A percentile compares a stretch with the other conserved stretches of the same genome.
These are phyloP conservation scores for Begonia masoniana DNA, from an alignment of 306 rosid species.

Conservation along the genomic window DNA sequence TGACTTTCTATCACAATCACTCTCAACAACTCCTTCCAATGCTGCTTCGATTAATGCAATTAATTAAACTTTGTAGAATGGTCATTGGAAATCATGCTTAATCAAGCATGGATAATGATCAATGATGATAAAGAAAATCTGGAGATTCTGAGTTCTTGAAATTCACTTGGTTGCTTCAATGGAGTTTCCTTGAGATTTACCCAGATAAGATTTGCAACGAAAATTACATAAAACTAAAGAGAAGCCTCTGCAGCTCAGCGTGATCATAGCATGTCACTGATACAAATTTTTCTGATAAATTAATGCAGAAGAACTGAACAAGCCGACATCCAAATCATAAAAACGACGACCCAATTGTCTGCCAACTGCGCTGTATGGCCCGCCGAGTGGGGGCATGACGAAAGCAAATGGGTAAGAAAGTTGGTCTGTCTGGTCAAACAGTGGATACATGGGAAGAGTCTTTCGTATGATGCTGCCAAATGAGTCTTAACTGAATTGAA, in stretches of 20 bases:
- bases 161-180: constrained; percentile 8
- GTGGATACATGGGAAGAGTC: constrained; percentile 28
- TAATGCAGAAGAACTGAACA: too few species aligned
- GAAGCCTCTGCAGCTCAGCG: too few species aligned
- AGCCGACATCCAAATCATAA: too few species aligned
- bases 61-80: neutral
- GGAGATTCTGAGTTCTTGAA: constrained; percentile 16
- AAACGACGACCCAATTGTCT: too few species aligned
- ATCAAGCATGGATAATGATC: constrained; percentile 24
- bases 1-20: too few species aligned
- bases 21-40: too few species aligned
- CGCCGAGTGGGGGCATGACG: too few species aligned
- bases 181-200: neutral
- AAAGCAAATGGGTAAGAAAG: too few species aligned
- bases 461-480: constrained; percentile 37
- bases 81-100: constrained; percentile 13
- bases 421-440: constrained; percentile 9
- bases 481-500: constrained; percentile 13
- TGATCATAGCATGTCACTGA: too few species aligned
- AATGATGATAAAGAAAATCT: constrained; percentile 21
- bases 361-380: too few species aligned
- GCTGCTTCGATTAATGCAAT: neutral
- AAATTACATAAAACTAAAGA: too few species aligned
- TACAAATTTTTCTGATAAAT: too few species aligned
- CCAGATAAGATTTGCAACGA: neutral